phyloP scores from a whole-genome alignment of 2,329 filamentous ascomycete genomes.

The Huntiella savannae region DNA sequence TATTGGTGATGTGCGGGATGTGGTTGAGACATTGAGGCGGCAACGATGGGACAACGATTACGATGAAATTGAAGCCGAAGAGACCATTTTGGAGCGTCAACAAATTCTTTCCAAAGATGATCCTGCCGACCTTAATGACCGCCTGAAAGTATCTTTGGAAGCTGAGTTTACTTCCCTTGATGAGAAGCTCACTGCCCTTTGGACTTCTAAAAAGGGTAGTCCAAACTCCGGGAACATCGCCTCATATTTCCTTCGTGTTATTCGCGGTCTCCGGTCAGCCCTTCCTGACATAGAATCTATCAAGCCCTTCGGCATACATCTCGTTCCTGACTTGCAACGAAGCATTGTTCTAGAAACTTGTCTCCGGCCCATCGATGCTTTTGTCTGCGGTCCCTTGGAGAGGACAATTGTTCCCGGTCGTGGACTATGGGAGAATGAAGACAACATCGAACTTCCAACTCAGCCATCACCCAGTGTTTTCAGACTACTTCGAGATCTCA shows the following conservation, averaged over 20 bases:
- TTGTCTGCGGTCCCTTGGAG: conserved; percentile 24
- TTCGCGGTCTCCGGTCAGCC: conserved; percentile 53
- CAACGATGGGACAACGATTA: conserved; percentile 61
- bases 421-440: conserved; percentile 63
- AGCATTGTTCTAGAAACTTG: conserved; percentile 37
- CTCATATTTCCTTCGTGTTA: conserved; percentile 51
- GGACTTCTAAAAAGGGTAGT: conserved; percentile 26
- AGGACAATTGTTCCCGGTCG: conserved; percentile 36
- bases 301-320: conserved; percentile 36
- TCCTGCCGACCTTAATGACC: conserved; percentile 40
- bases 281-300: conserved; percentile 35
- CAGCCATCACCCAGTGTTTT: conserved; percentile 64
- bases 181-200: conserved; percentile 30
- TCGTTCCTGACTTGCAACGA: conserved; percentile 46
- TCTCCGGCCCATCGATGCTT: conserved; percentile 27
- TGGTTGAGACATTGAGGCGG: conserved; percentile 45
- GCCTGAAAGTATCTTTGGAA: conserved; percentile 35
- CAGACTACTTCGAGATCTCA: conserved; percentile 47
- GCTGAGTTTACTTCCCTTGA: conserved; percentile 41
- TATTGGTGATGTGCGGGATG: conserved; percentile 44
- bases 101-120: conserved; percentile 54
- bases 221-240: conserved; percentile 32
- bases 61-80: conserved; percentile 55
- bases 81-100: conserved; percentile 47
- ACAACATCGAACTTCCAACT: conserved; percentile 42